phyloP scores from a whole-genome alignment of 129 eudicot genomes.

The Flaveria brownii region DNA sequence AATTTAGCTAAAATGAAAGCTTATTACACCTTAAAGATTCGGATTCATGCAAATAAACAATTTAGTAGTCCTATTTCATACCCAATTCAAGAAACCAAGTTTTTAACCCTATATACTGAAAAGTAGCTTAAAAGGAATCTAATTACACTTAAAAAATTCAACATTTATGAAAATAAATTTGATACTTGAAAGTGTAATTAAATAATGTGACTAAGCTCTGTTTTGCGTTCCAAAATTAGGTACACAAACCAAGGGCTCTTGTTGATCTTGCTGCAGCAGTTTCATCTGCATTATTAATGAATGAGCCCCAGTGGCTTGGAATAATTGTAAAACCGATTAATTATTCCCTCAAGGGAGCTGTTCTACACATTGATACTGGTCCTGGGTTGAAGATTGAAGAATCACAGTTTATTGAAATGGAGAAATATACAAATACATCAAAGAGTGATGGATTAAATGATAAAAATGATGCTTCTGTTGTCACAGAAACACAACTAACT shows the following conservation, averaged over 20 bases:
- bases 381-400: conserved; percentile 83
- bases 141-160: conserved; percentile 1
- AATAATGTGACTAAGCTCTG: conserved; percentile 18
- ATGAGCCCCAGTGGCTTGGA: conserved; percentile 98
- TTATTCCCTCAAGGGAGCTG: conserved; percentile 87
- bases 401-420: conserved; percentile 68
- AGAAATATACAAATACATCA: conserved; percentile 43
- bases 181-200: neutral
- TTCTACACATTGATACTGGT: conserved; percentile 88
- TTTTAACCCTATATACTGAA: neutral
- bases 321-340: conserved; percentile 75
- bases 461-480: conserved; percentile 36
- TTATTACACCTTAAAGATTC: neutral
- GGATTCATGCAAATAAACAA: neutral
- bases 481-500: conserved; percentile 50
- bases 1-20: neutral
- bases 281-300: conserved; percentile 90
- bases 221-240: conserved; percentile 45
- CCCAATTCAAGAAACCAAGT: neutral
- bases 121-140: neutral
- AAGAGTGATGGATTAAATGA: conserved; percentile 28
- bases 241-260: conserved; percentile 86
- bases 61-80: neutral
- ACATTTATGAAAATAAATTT: neutral
- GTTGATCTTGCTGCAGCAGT: conserved; percentile 96